A percentile compares a stretch with the other conserved stretches of the same genome.
Conservation (phyloP, 192 early-diverging fungal species). For the Rhizoclosmatium sp. region DNA sequence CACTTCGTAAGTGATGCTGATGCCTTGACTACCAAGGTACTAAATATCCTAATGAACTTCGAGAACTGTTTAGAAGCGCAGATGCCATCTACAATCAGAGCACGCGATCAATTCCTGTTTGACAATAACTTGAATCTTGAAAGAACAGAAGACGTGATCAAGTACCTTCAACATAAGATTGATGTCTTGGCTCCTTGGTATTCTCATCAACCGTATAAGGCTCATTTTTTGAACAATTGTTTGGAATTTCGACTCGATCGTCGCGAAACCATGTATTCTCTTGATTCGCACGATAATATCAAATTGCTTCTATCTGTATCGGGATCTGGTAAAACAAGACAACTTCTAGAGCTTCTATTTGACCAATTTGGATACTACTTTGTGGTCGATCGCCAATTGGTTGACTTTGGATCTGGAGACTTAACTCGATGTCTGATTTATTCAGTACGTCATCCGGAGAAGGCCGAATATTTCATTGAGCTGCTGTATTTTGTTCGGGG, state of each 20-base stretch:
- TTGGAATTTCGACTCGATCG: constrained; percentile 28
- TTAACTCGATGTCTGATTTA: background rate
- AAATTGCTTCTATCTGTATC: constrained; percentile 30
- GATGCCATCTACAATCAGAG: no score
- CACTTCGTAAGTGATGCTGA: no score
- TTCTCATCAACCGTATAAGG: background rate
- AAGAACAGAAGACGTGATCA: background rate
- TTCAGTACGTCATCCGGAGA: background rate
- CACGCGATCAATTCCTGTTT: background rate
- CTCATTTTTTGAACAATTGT: constrained; percentile 9
- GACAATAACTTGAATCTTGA: constrained; percentile 4
- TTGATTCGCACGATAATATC: constrained; percentile 21
- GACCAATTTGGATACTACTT: constrained; percentile 33
- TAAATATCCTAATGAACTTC: no score
- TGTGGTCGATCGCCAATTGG: background rate
- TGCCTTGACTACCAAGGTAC: no score
- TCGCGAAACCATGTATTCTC: constrained; percentile 4
- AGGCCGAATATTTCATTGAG: background rate
- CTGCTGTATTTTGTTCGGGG: constrained; percentile 45
- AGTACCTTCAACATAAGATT: background rate
- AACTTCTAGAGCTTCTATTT: constrained; percentile 29
- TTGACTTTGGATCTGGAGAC: constrained; percentile 8
- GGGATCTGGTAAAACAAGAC: constrained; percentile 39
- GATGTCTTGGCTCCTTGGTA: background rate
- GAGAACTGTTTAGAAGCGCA: no score